Conservation (phyloP, 1,139 yeast genomes). For the Saccharomyces hybrid region DNA sequence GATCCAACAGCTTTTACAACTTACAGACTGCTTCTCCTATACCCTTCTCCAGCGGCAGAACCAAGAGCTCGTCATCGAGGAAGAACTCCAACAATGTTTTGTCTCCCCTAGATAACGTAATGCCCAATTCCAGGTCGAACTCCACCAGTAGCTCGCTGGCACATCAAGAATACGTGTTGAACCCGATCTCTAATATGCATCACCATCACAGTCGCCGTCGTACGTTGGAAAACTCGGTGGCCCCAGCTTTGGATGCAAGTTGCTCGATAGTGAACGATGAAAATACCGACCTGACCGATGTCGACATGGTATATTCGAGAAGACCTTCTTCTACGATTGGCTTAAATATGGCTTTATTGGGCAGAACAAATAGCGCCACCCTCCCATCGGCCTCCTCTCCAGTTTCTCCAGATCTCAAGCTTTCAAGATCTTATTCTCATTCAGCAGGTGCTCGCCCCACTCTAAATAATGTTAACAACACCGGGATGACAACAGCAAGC, state of each 20-base stretch:
- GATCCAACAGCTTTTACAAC: not conserved
- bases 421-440: conserved; percentile 9
- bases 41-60: not conserved
- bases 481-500: conserved; percentile 7
- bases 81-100: not conserved
- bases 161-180: conserved; percentile 4
- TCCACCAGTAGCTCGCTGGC: conserved; percentile 8
- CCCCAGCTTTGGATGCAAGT: conserved; percentile 79
- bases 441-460: conserved; percentile 1
- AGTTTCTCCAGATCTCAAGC: conserved; percentile 9
- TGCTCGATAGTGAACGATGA: conserved; percentile 54
- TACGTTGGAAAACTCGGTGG: conserved; percentile 62
- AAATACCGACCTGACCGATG: conserved; percentile 52
- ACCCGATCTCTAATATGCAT: conserved; percentile 8
- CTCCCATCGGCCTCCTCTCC: conserved; percentile 1
- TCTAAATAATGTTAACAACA: conserved; percentile 2
- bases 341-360: conserved; percentile 50
- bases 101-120: not conserved
- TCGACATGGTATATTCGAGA: conserved; percentile 64
- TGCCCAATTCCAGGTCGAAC: not conserved
- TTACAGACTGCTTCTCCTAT: not conserved
- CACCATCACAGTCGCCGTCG: conserved; percentile 38
- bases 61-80: not conserved
- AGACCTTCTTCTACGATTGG: conserved; percentile 51
- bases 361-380: conserved; percentile 32